Conservation (phyloP, 2,329 filamentous ascomycete species). For the Penicillium oxalicum region DNA sequence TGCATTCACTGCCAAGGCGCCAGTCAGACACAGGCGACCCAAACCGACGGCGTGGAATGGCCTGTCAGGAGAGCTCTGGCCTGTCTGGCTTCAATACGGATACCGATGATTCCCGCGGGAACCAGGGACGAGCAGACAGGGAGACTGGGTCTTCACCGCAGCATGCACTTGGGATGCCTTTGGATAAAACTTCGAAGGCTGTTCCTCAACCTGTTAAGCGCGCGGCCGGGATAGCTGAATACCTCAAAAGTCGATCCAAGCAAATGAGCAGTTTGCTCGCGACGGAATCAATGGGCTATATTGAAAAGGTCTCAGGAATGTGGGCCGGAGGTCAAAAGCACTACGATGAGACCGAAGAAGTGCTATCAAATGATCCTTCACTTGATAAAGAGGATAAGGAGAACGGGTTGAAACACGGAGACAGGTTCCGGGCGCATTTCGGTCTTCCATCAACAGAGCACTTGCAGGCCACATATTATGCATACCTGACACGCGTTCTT, state of each 20-base stretch:
- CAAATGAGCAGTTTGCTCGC: slow-evolving; percentile 77
- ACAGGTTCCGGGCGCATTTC: slow-evolving; percentile 82
- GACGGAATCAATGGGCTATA: slow-evolving; percentile 90
- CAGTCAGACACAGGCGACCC: slow-evolving; percentile 25
- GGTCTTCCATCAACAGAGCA: slow-evolving; percentile 77
- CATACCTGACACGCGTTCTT: slow-evolving; percentile 81
- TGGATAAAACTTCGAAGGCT: slow-evolving; percentile 54
- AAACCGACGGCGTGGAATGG: slow-evolving; percentile 19
- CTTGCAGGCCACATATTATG: slow-evolving; percentile 83
- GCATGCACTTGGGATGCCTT: slow-evolving; percentile 39
- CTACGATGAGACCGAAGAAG: slow-evolving; percentile 67
- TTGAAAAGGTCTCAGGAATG: slow-evolving; percentile 96
- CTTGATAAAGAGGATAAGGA: slow-evolving; percentile 53
- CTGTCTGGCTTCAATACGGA: slow-evolving; percentile 7
- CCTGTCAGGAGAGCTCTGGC: slow-evolving; percentile 3
- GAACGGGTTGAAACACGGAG: slow-evolving; percentile 48
- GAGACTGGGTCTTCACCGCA: slow-evolving; percentile 16
- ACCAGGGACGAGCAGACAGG: slow-evolving; percentile 21
- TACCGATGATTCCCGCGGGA: slow-evolving; percentile 11
- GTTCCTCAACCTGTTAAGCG: slow-evolving; percentile 76
- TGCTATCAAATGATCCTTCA: slow-evolving; percentile 59
- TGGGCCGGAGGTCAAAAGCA: slow-evolving; percentile 87
- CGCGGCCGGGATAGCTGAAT: slow-evolving; percentile 75
- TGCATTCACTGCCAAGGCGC: slow-evolving; percentile 38
- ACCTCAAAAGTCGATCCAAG: slow-evolving; percentile 70